phyloP scores from a whole-genome alignment of 139 green algal genomes.

The Monoraphidium neglectum region DNA sequence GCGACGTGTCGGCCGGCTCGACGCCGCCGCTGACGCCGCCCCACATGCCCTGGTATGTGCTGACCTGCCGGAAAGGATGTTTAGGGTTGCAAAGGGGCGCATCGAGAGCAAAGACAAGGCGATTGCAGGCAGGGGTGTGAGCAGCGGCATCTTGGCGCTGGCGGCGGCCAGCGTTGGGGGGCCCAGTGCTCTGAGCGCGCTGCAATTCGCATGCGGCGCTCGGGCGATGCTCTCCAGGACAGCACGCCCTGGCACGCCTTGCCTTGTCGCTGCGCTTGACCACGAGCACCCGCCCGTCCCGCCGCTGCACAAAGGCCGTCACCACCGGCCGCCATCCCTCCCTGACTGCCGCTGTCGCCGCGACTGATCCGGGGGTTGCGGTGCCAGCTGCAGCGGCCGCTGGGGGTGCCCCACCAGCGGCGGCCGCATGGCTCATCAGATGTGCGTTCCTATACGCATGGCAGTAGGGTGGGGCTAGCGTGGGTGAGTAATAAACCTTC shows the following conservation, averaged over 20 bases:
- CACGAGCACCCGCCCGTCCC: constrained; percentile 32
- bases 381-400: too few relatives aligned
- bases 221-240: neutral
- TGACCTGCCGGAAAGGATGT: constrained; percentile 4
- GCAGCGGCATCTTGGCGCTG: neutral
- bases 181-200: neutral
- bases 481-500: too few relatives aligned
- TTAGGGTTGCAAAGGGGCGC: neutral
- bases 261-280: constrained; percentile 40
- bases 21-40: constrained; percentile 41
- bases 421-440: too few relatives aligned
- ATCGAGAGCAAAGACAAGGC: neutral
- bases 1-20: constrained; percentile 24
- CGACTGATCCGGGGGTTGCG: too few relatives aligned
- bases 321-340: constrained; percentile 21
- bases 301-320: constrained; percentile 39
- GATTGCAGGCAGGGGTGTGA: neutral
- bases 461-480: too few relatives aligned
- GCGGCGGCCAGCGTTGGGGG: neutral
- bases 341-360: too few relatives aligned
- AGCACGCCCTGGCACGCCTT: too few relatives aligned
- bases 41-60: constrained; percentile 37
- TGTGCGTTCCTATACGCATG: too few relatives aligned
- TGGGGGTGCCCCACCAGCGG: too few relatives aligned
- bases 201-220: neutral